Evolutionary conservation across 768 basidiomycete species (phyloP), one percentile per base, ranked within the genome.

Genomic region (Rickenella mellea): DNA sequence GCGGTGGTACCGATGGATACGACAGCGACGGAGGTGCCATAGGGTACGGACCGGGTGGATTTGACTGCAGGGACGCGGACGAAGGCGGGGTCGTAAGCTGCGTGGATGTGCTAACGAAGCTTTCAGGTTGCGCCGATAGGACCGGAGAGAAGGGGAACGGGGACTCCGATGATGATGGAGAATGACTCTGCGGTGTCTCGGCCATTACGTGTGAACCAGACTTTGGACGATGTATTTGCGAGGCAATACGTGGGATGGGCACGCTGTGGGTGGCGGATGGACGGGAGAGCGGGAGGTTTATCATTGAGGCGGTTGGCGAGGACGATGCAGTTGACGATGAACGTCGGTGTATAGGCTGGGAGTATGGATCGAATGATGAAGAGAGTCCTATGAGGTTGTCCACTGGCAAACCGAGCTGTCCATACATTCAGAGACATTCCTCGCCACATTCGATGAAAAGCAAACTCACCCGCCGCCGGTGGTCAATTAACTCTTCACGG

Each of bases 1-100:
- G 87, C 9, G 87, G 87, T 2, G 88, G 87, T 0, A 89, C 88
- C 5, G 78, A 80, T 0, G 87, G 87, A 51, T 91, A 91, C 4
- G 83, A 73, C 39, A 90, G 67, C 11, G 53, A 59, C 7, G 53
- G 65, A 41, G 50, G 60, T 6, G 56, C 62, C 36, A 58, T 57
- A 22, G 66, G 42, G 48, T 55, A 58, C 11, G 54, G 51, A 15
- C 48, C 49, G 6, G 55, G 60, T 6, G 62, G 59, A 42, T 68
- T 68, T 6, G 70, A 60, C 28, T 68, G 66, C 39, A 72, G 66
- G 4, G 74, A 76, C 9, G 70, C 64, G 7, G 78, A 76, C 4
- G 81, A 79, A 2, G 83, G 79, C 3, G 87, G 86, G 26, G 83
- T 87, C 3, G 86, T 90, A 42, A 79, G 51, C 40, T 74, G 72